Conservation (phyloP, 2,329 filamentous ascomycete genomes). For the Fusarium phyllophilum region DNA sequence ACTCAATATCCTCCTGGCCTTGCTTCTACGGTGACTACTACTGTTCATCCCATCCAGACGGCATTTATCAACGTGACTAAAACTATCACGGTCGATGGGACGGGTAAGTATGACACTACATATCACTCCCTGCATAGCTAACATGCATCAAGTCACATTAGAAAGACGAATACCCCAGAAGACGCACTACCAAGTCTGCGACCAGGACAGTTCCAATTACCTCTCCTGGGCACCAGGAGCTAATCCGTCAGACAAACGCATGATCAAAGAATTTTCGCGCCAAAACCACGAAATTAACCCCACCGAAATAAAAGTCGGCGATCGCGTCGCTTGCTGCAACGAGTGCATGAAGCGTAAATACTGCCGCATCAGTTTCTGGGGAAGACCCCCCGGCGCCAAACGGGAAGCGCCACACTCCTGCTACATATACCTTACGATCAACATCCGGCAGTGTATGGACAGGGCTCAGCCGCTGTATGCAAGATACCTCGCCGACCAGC, state of each 20-base stretch:
- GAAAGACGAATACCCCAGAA: neutral
- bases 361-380: neutral
- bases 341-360: neutral
- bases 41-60: neutral
- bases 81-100: accelerated
- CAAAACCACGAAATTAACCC: neutral
- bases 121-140: accelerated
- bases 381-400: neutral
- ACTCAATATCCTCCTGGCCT: accelerated
- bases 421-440: neutral
- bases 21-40: neutral
- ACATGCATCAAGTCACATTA: accelerated
- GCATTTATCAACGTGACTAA: neutral
- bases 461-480: neutral
- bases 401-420: accelerated
- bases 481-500: neutral
- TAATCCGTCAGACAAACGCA: accelerated
- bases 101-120: accelerated
- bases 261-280: neutral
- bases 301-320: accelerated
- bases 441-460: neutral
- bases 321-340: neutral
- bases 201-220: neutral
- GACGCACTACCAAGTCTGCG: neutral
- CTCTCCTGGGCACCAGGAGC: neutral